These are phyloP conservation scores for Triangularia setosa DNA, from an alignment of 2,329 filamentous ascomycete genomes.

Conservation along the genomic window DNA sequence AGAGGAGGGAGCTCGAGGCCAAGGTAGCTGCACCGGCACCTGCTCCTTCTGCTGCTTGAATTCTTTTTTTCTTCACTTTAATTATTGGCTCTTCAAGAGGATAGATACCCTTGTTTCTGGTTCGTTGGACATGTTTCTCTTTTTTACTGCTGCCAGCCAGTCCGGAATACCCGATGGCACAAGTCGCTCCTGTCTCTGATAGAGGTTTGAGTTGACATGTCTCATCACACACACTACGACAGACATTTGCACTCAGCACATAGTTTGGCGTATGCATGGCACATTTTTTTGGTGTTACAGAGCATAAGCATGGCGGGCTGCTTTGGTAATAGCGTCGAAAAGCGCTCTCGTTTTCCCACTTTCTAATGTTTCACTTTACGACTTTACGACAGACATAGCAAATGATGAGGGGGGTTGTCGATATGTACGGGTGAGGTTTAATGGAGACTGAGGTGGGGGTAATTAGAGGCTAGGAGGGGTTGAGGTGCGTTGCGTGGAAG, in stretches of 20 bases:
- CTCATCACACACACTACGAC: not conserved
- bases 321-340: constrained; percentile 3
- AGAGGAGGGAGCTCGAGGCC: constrained; percentile 60
- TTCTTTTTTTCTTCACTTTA: constrained; percentile 3
- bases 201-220: constrained; percentile 1
- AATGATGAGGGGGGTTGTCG: not conserved
- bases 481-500: not conserved
- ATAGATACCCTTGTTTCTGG: not conserved
- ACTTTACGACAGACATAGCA: constrained; percentile 3
- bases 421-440: not conserved
- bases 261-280: not conserved
- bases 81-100: constrained; percentile 11
- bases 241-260: not conserved
- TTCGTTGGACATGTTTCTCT: not conserved
- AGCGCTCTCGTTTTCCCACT: not conserved
- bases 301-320: not conserved
- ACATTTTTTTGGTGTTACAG: not conserved
- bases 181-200: not conserved
- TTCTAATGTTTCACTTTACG: not conserved
- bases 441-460: not conserved
- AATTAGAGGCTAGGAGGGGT: not conserved
- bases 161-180: constrained; percentile 16
- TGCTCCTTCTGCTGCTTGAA: constrained; percentile 6
- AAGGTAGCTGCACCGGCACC: constrained; percentile 34
- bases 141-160: not conserved